These are phyloP conservation scores for Sclerotinia borealis DNA, from an alignment of 2,329 filamentous ascomycete species.

Conservation along the genomic window DNA sequence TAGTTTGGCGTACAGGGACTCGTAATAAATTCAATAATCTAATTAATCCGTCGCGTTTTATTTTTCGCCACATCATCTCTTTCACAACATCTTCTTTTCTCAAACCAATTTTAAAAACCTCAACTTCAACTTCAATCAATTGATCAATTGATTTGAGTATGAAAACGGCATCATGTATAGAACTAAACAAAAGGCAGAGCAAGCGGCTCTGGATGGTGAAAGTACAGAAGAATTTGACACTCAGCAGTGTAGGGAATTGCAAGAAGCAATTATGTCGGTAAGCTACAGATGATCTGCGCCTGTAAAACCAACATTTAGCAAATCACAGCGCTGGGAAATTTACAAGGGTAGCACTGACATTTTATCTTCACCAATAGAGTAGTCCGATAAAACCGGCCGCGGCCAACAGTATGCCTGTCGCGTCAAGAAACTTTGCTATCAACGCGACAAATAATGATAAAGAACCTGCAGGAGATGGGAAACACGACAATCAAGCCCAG, in stretches of 20 bases:
- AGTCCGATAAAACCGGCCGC: neutral
- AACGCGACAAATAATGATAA: neutral
- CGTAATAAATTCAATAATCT: too few species aligned
- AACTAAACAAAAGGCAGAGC: conserved; percentile 5
- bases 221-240: conserved; percentile 16
- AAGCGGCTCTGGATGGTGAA: conserved; percentile 15
- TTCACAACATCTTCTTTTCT: neutral
- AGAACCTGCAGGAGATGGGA: neutral
- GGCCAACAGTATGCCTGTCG: neutral
- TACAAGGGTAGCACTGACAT: conserved; percentile 12
- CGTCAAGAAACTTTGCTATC: neutral
- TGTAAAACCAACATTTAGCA: neutral
- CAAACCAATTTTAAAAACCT: neutral
- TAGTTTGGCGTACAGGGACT: neutral
- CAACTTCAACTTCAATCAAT: neutral
- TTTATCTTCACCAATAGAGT: neutral
- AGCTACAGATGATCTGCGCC: neutral
- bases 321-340: neutral
- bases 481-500: neutral
- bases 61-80: neutral
- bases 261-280: conserved; percentile 20
- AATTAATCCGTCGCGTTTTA: neutral
- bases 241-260: conserved; percentile 15
- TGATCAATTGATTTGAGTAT: neutral
- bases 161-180: neutral